Evolutionary conservation across 2,329 filamentous ascomycete genomes (phyloP).

Genomic region (Cephalotrichum gorgonifer): DNA sequence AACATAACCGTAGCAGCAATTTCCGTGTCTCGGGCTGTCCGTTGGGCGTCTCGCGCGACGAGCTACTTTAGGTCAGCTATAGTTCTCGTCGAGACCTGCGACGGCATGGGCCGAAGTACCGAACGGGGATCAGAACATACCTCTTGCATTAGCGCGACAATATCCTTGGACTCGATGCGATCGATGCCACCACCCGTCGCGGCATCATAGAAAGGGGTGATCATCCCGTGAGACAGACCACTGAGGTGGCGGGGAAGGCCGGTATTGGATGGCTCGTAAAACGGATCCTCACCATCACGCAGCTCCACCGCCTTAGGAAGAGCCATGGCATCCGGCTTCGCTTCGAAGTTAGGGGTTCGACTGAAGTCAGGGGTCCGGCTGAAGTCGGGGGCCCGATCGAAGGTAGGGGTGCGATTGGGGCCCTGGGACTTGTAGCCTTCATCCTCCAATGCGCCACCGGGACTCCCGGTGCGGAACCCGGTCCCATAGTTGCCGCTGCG

Average conservation of each 20-base stretch:
- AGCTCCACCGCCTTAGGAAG: conserved; percentile 34
- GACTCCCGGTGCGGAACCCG: conserved; percentile 5
- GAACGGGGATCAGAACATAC: conserved; percentile 35
- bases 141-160: conserved; percentile 96
- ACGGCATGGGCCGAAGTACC: not conserved
- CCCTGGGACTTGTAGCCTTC: conserved; percentile 86
- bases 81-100: not conserved
- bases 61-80: conserved; percentile 39
- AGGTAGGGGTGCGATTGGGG: conserved; percentile 43
- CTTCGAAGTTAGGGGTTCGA: conserved; percentile 44
- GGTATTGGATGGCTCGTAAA: conserved; percentile 41
- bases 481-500: conserved; percentile 3
- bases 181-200: conserved; percentile 82
- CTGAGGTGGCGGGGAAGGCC: conserved; percentile 61
- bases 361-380: conserved; percentile 56
- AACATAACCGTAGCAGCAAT: conserved; percentile 90
- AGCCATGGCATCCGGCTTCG: conserved; percentile 12
- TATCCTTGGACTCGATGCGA: conserved; percentile 89
- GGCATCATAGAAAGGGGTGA: conserved; percentile 81
- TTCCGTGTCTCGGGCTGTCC: conserved; percentile 91
- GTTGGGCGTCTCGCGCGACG: conserved; percentile 91
- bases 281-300: conserved; percentile 54
- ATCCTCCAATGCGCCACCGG: conserved; percentile 30
- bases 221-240: conserved; percentile 86
- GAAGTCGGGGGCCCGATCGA: too few species aligned